A percentile compares a stretch with the other conserved stretches of the same genome.
Evolutionary conservation across 768 basidiomycete genomes (phyloP).

Genomic region (Macrocybe gigantea): DNA sequence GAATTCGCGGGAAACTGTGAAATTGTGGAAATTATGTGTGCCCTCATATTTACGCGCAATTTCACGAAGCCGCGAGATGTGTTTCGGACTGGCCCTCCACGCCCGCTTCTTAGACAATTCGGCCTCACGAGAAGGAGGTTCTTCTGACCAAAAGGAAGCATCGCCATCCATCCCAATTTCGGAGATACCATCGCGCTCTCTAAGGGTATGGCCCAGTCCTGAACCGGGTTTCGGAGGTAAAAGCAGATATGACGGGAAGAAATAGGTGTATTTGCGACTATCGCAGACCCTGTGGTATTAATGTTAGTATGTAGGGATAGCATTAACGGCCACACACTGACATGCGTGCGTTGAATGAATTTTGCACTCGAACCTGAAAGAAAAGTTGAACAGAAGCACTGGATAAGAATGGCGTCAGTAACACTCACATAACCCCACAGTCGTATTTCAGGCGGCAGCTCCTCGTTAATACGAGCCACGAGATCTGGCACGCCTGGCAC

Average conservation of each 20-base stretch:
- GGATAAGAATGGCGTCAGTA: background rate
- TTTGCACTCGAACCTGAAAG: slow-evolving; percentile 59
- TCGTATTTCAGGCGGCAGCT: slow-evolving; percentile 87
- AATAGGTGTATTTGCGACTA: slow-evolving; percentile 96
- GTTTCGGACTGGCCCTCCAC: slow-evolving; percentile 58
- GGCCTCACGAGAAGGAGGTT: slow-evolving; percentile 38
- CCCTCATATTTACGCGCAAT: slow-evolving; percentile 68
- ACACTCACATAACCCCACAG: slow-evolving; percentile 82
- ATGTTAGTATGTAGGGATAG: slow-evolving; percentile 5
- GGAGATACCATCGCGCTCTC: slow-evolving; percentile 15
- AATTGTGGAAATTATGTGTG: slow-evolving; percentile 97
- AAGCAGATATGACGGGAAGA: slow-evolving; percentile 89
- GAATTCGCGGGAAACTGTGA: slow-evolving; percentile 85
- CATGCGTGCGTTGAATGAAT: slow-evolving; percentile 79
- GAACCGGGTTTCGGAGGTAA: slow-evolving; percentile 77
- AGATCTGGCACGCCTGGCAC: slow-evolving; percentile 71
- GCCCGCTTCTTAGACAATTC: slow-evolving; percentile 62
- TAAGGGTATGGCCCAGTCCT: no score
- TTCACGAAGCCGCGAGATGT: slow-evolving; percentile 50
- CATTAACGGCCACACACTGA: slow-evolving; percentile 23
- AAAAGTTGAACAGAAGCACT: background rate
- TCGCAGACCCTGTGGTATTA: slow-evolving; percentile 68
- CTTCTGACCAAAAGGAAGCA: slow-evolving; percentile 60
- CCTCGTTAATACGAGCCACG: slow-evolving; percentile 69
- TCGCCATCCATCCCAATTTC: slow-evolving; percentile 9